These are phyloP conservation scores for Malania oleifera DNA, from an alignment of 164 flowering plant genomes.

Conservation along the genomic window DNA sequence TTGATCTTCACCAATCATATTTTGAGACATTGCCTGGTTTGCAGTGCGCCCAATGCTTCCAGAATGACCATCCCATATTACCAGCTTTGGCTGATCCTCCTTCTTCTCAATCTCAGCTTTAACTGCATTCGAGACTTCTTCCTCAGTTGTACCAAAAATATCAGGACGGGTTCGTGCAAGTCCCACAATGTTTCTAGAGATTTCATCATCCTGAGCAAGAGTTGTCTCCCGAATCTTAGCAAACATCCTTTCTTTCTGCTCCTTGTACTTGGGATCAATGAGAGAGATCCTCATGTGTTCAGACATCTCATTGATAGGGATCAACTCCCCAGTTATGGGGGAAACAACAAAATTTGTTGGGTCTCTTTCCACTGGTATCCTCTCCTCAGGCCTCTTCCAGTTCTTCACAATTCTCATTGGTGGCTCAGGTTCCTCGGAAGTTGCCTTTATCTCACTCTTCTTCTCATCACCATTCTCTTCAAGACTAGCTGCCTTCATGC, in stretches of 20 bases:
- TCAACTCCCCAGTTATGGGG: slow-evolving; percentile 91
- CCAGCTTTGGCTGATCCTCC: slow-evolving; percentile 97
- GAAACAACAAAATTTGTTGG: slow-evolving; percentile 84
- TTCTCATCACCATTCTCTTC: slow-evolving; percentile 57
- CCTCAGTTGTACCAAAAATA: slow-evolving; percentile 99
- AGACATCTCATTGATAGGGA: slow-evolving; percentile 90
- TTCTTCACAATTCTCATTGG: slow-evolving; percentile 98
- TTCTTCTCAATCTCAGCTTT: slow-evolving; percentile 97
- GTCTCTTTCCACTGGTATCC: slow-evolving; percentile 84
- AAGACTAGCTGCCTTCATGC: slow-evolving; percentile 80
- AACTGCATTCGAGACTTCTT: slow-evolving; percentile 99
- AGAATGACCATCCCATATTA: slow-evolving; percentile 99
- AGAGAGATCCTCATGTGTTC: slow-evolving; percentile 99
- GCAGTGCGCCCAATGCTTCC: slow-evolving; percentile 99
- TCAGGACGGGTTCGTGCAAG: slow-evolving; percentile 97
- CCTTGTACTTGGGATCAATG: slow-evolving; percentile 98
- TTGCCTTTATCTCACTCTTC: slow-evolving; percentile 33
- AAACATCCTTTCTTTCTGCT: slow-evolving; percentile 97
- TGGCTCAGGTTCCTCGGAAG: slow-evolving; percentile 61
- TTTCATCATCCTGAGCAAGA: slow-evolving; percentile 96
- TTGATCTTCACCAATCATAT: slow-evolving; percentile 54
- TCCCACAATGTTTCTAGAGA: slow-evolving; percentile 88
- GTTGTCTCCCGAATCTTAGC: slow-evolving; percentile 96
- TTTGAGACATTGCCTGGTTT: slow-evolving; percentile 91
- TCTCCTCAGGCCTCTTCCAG: slow-evolving; percentile 98